Evolutionary conservation across 495 filamentous ascomycete species (phyloP), one percentile per base, ranked within the genome.

Genomic region (Penicillium pancosmium): DNA sequence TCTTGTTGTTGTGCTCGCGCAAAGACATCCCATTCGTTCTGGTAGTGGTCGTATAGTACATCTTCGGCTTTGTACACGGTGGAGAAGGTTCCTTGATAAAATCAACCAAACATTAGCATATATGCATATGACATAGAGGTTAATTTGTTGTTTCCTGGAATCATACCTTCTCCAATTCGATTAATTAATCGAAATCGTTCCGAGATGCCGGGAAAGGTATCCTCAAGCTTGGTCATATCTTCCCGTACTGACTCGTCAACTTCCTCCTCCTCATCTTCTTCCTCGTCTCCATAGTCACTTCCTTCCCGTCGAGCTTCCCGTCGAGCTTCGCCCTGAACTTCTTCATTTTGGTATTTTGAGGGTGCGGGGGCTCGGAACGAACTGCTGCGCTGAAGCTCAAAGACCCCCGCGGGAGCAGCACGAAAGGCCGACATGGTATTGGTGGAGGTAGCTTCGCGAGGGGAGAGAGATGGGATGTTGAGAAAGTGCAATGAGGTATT

Each of bases 41-140:
- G 74, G 74, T 91, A 95, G 46, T 82, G 71, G 52, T 96, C 83
- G 67, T 97, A 97, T 25, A 85, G 80, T n/a, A 97, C 76, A 70
- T 99, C 95, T 73, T 99, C 94, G 35, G 94, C 94, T 71, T 98
- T 98, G 76, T 98, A 99, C 0, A 99, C 94, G 11, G 93, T 97
- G 0, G 93, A 97, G 67, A 99, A 99, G 16, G 94, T 99, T 36
- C 92, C 91, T 93, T 65, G 35, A 36, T 56, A 58, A 50, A 6
- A 5, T 5, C 13, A 59, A 13, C 52, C 55, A 59, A n/a, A 51
- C 55, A 38, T 73, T 43, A 64, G 62, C 19, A 15, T 10, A 34
- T 33, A 10, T 8, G 23, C 31, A 12, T 2, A 15, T 27, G 11
- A n/a, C n/a, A 6, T 1, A 40, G 27, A 31, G 5, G 0, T 31